phyloP scores from a whole-genome alignment of 225 moss, liverwort and hornwort genomes.

The Neckera pumila region DNA sequence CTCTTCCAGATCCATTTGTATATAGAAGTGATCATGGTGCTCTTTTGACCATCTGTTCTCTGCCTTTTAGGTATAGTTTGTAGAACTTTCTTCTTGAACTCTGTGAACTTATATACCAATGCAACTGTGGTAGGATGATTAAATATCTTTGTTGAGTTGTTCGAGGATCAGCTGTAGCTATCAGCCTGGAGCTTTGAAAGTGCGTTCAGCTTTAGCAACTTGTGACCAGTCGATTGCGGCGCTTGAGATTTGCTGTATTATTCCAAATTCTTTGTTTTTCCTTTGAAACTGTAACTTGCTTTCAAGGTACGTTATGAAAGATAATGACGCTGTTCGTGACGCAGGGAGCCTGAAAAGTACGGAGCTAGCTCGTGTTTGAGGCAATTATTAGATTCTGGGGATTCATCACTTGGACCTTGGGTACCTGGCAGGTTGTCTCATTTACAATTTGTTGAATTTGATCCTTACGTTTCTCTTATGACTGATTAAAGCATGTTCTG shows the following conservation, averaged over 20 bases:
- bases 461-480: background rate
- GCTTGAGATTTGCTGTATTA: background rate
- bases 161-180: background rate
- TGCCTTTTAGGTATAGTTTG: slow-evolving; percentile 58
- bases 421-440: slow-evolving; percentile 74
- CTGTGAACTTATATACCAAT: background rate
- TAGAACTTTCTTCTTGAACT: background rate
- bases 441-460: background rate
- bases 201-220: background rate
- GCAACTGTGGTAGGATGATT: background rate
- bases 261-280: background rate
- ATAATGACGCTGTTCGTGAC: background rate
- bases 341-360: slow-evolving; percentile 70
- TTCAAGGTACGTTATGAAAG: background rate
- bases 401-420: slow-evolving; percentile 99
- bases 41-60: slow-evolving; percentile 69
- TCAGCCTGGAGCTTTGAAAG: background rate
- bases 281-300: background rate
- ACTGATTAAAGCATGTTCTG: background rate
- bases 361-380: slow-evolving; percentile 94
- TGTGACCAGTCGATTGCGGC: background rate
- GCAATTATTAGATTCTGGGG: slow-evolving; percentile 72
- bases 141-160: background rate
- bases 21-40: slow-evolving; percentile 78
- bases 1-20: slow-evolving; percentile 73